Base-by-base conservation (phyloP, 2,329 filamentous ascomycete genomes). In the Aureobasidium sp. region DNA sequence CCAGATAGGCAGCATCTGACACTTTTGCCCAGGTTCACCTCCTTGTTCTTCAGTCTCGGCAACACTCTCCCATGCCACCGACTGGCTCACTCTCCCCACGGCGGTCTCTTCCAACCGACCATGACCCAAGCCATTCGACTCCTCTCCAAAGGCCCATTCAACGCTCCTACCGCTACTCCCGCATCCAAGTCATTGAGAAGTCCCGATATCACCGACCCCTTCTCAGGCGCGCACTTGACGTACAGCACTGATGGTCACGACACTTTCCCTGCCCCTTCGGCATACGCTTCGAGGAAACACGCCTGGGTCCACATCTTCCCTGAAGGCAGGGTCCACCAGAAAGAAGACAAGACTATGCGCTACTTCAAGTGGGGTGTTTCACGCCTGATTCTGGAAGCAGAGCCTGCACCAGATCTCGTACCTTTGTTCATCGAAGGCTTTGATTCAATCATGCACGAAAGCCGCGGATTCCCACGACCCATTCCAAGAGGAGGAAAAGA, bases 281-380 rank as follows among this genome's bases (percentile, higher is more conserved):
- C 86, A 52, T 92, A 89, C 72, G 74, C 84, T 1, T 81, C 77
- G 66, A 87, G 91, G 68, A 85, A 84, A 49, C 83, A 89, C 73
- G 84, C 85, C 48, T 99, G 94, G 94, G 80, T 99, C 4, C 94
- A 99, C 74, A 88, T 97, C 61, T 97, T 97, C 74, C 94, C 94
- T 14, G 94, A 99, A 76, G 94, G 91, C 52, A 91, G 89, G 74
- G 91, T 96, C 49, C 92, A 97, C 75, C 94, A 99, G 76, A 87
- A 91, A 67, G 83, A 88, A 1, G 79, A 86, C 45, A 85, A 86
- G 68, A 85, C 87, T 8, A 87, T 97, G 81, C 88, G 94, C 34
- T 99, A 99, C 77, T 97, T 97, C 84, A 97, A 96, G 78, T 99
- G 94, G 94, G 94, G 94, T 1, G 82, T 97, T 1, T 91, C 93